Conservation (phyloP, 768 basidiomycete species). For the Calvatia gigantea region DNA sequence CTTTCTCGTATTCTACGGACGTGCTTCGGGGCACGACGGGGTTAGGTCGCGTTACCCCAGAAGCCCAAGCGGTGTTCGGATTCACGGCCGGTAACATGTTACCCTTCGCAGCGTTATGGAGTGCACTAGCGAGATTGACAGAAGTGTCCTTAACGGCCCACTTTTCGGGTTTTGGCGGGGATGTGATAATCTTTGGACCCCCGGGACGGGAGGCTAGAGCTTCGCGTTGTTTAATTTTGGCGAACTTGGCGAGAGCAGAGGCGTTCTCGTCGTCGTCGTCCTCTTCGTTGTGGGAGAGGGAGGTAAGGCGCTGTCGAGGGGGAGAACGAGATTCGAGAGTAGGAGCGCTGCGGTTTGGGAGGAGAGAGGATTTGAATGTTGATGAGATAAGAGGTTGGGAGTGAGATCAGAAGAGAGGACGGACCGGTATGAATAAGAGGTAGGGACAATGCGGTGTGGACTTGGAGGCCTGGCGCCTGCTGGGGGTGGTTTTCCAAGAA, state of each 20-base stretch:
- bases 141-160: slow-evolving; percentile 81
- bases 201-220: slow-evolving; percentile 29
- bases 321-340: slow-evolving; percentile 56
- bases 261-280: slow-evolving; percentile 36
- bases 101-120: slow-evolving; percentile 56
- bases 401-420: slow-evolving; percentile 22
- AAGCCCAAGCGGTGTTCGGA: slow-evolving; percentile 67
- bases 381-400: slow-evolving; percentile 18
- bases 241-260: slow-evolving; percentile 39
- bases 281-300: slow-evolving; percentile 27
- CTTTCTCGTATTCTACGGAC: slow-evolving; percentile 77
- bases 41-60: slow-evolving; percentile 42
- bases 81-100: slow-evolving; percentile 34
- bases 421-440: slow-evolving; percentile 73
- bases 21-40: slow-evolving; percentile 62
- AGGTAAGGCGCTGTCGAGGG: slow-evolving; percentile 40
- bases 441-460: slow-evolving; percentile 40
- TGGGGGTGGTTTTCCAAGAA: slow-evolving; percentile 59
- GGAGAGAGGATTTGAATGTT: slow-evolving; percentile 13
- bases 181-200: slow-evolving; percentile 40
- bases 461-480: slow-evolving; percentile 31
- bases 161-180: slow-evolving; percentile 58
- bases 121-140: slow-evolving; percentile 82
- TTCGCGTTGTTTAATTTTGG: slow-evolving; percentile 42
- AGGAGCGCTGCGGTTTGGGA: slow-evolving; percentile 43